A percentile compares a stretch with the other conserved stretches of the same genome.
Conservation (phyloP, 768 basidiomycete species). For the Daedaleopsis nitida region DNA sequence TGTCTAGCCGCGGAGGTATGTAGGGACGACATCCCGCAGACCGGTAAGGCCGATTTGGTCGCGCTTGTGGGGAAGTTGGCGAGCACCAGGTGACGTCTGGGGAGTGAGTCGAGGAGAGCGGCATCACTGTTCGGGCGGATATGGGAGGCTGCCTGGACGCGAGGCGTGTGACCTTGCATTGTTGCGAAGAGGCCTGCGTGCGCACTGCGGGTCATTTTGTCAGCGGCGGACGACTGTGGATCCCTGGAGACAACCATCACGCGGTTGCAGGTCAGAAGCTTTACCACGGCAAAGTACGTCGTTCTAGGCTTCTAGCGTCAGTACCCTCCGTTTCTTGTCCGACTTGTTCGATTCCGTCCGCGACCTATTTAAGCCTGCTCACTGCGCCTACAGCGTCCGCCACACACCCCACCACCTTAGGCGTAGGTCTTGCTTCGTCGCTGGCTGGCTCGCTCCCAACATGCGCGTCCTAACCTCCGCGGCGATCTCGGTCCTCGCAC, state of each 20-base stretch:
- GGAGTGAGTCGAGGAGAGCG: not conserved
- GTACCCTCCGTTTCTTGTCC: not conserved
- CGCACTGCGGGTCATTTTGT: too few relatives aligned
- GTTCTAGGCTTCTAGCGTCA: not conserved
- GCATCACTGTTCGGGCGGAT: not conserved
- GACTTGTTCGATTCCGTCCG: not conserved
- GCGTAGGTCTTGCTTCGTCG: not conserved
- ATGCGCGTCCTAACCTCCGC: conserved; percentile 18
- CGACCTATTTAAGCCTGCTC: not conserved
- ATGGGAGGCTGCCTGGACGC: not conserved
- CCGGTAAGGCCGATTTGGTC: not conserved
- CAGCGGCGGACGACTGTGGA: not conserved
- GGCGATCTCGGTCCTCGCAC: conserved; percentile 20
- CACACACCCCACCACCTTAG: not conserved
- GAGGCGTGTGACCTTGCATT: not conserved
- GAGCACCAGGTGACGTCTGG: not conserved
- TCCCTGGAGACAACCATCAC: not conserved
- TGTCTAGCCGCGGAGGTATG: not conserved
- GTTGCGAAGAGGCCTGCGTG: not conserved
- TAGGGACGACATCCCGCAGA: not conserved
- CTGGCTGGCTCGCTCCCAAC: not conserved
- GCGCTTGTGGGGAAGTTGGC: not conserved
- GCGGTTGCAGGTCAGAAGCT: not conserved
- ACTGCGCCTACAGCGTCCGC: not conserved
- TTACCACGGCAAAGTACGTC: not conserved